Base-by-base conservation (phyloP, 2,329 filamentous ascomycete genomes). In the Colletotrichum spinosum region DNA sequence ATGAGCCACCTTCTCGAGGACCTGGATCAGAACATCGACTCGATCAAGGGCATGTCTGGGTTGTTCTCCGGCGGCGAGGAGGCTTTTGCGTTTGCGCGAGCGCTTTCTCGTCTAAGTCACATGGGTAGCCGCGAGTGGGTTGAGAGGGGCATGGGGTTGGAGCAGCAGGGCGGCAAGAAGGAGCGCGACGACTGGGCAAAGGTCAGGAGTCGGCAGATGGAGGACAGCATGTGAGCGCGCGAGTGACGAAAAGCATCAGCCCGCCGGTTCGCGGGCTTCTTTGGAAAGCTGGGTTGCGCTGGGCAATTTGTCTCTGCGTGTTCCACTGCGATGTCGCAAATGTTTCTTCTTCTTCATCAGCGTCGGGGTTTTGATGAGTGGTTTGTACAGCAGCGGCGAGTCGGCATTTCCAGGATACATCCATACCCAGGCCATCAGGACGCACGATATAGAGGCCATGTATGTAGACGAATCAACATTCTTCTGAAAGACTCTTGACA, bases 121-220 rank as follows among this genome's bases (percentile, higher is more conserved):
- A 99, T 99, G 96, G 93, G 94, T 17, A 96, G 93, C 76, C 88
- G 89, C 76, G 92, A 97, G 76, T 99, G 96, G 96, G 92, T 98
- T 3, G 95, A 98, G 79, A 80, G 94, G 12, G 94, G 88, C 2
- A 87, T 89, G 84, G 85, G 90, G 0, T 74, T 92, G 60, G 89
- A 92, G 78, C 81, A 78, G 67, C 79, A 83, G 67, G 90, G 90
- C 11, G 90, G 90, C 2, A 88, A 88, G 80, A 76, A 82, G 67
- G 89, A 92, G 73, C 84, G 81, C 70, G 89, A 92, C 60, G 83
- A 82, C 68, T 92, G 89, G 88, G 80, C 83, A 65, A 90, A 87
- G 80, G 84, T 87, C 35, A 83, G 89, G 71, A 90, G 88, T 72
- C 80, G 84, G 69, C 90, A 90, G 83, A 85, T 90, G 80, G 90